Base-by-base conservation (phyloP, 2,329 filamentous ascomycete genomes). In the Orbilia oligospora region DNA sequence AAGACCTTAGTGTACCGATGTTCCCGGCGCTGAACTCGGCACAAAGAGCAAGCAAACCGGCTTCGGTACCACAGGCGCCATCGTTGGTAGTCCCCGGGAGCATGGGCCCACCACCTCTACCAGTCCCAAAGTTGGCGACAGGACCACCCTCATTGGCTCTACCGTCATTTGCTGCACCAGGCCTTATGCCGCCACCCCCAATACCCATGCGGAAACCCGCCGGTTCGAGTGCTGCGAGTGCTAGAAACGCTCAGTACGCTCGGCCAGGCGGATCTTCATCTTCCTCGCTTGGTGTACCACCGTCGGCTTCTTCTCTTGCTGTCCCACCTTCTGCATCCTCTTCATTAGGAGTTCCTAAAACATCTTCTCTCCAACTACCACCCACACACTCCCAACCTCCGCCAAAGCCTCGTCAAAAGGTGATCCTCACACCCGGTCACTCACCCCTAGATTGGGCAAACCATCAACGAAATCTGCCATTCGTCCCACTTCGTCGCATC, bases 391-490 rank as follows among this genome's bases (percentile, higher is more conserved):
- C 71, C 5, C 76, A 73, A 46, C 71, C 76, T 8, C 76, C 76
- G 22, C 38, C 72, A 33, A 70, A 65, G 44, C 82, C 81, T 87
- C 88, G 87, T 10, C 89, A 88, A 84, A 92, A 95, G 83, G 92
- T 97, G 3, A 87, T 91, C 8, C 89, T 99, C 3, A 89, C 90
- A n/a, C 96, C 96, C 0, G 95, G 96, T 36, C 94, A 95, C 86
- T 97, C 93, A 1, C 95, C 96, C 0, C 90, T 99, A 12, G 96
- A 99, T 88, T 99, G 96, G 96, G 96, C 96, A 12, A 78, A 89
- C 90, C 0, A 87, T 87, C 20, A 85, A 87, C 58, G 90, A 14
- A 41, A 18, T 1, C 73, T 77, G 3, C 73, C 73, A 0, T 77
- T 68, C 24, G 91, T 10, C 55, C 81, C 51, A 76, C 81, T 1